Base-by-base conservation (phyloP, 805 yeast genomes). In the Candida michaelii region DNA sequence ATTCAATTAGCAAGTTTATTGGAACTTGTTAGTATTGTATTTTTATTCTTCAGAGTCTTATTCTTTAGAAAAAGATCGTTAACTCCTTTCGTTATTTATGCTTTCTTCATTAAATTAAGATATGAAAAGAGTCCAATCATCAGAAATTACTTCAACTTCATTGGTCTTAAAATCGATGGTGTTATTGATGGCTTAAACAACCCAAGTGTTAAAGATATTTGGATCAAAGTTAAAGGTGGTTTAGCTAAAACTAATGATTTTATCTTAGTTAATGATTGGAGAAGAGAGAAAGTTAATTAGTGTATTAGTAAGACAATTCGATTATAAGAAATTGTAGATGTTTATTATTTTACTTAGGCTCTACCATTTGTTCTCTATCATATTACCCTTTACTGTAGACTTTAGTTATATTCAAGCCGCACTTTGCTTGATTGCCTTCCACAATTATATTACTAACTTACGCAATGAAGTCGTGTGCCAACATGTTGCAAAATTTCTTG, bases 121-220 rank as follows among this genome's bases (percentile, higher is more conserved):
- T 86, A 73, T 59, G 95, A 88, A 58, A 81, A 80, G 51, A 84
- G 93, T 3, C 69, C 79, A 23, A 82, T 80, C 67, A 83, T 89
- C 43, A 82, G 87, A 64, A 69, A 76, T 48, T 81, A 80, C 24
- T 70, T 88, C 58, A 80, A 84, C 66, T 69, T 74, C 40, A 69
- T 83, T 69, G 95, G 86, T 62, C 82, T 85, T 36, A 55, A 53
- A 41, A 49, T 65, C 41, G 74, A 69, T 43, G 54, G 55, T n/a
- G 36, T 52, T 13, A 62, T 66, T 40, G 59, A 56, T 55, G 45
- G 52, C 19, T 42, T 55, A 5, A 53, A 54, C 30, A 45, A 54
- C 36, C 73, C 74, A 11, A 56, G 57, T 2, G 60, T 58, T 24
- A 69, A 63, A 54, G 56, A 63, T 31, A 59, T 51, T n/a, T 70